Evolutionary conservation across 2,329 filamentous ascomycete species (phyloP).

Genomic region (Pestalotiopsis sp.): DNA sequence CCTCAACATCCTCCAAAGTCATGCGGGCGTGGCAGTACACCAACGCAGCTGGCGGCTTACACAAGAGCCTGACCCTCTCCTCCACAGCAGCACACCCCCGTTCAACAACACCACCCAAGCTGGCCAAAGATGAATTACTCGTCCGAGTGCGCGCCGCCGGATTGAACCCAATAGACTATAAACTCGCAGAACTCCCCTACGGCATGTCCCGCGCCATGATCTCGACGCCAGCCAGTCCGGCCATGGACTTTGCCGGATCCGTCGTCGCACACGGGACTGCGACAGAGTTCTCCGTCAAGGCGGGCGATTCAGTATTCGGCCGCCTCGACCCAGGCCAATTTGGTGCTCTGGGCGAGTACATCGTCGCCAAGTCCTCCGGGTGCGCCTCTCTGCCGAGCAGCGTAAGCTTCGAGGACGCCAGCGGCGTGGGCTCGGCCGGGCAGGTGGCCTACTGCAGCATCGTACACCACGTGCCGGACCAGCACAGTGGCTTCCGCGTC

Average conservation of each 20-base stretch:
- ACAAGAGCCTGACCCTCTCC: background rate
- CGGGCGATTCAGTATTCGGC: background rate
- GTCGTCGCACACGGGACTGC: constrained; percentile 36
- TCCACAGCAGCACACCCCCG: background rate
- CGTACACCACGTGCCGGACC: constrained; percentile 39
- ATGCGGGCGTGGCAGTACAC: constrained; percentile 3
- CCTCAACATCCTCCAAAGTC: background rate
- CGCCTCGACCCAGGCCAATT: background rate
- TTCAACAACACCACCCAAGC: constrained; percentile 29
- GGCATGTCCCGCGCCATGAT: constrained; percentile 38
- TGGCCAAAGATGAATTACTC: constrained; percentile 25
- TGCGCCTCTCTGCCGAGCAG: constrained; percentile 44
- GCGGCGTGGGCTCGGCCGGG: constrained; percentile 45
- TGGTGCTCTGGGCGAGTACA: constrained; percentile 46
- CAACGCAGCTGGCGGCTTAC: background rate
- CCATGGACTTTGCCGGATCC: constrained; percentile 54
- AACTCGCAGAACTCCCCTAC: constrained; percentile 41
- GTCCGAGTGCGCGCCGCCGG: constrained; percentile 45
- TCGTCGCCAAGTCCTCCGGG: constrained; percentile 30
- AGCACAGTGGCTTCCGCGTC: constrained; percentile 46
- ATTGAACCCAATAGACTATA: constrained; percentile 55
- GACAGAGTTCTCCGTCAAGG: background rate
- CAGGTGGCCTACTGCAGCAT: constrained; percentile 51
- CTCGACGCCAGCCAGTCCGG: constrained; percentile 44
- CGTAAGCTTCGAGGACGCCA: constrained; percentile 42